phyloP scores from a whole-genome alignment of 768 basidiomycete species.

The Termitomyces sp. region DNA sequence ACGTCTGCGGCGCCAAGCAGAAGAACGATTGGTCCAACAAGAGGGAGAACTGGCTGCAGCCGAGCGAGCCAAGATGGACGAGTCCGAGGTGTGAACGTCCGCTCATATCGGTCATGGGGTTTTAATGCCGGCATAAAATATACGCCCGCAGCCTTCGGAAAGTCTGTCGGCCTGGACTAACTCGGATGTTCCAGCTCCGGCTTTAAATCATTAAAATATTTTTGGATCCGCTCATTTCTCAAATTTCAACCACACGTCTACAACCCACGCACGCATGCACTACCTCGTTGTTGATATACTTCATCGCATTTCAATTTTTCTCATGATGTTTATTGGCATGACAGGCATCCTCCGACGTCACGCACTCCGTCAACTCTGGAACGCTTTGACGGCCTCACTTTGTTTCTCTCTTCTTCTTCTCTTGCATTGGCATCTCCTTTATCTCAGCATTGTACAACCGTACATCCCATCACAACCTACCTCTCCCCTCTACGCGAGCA shows the following conservation, averaged over 20 bases:
- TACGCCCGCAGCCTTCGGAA: not conserved
- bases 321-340: not conserved
- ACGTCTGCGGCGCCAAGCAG: slow-evolving; percentile 32
- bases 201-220: slow-evolving; percentile 1
- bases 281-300: slow-evolving; percentile 3
- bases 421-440: slow-evolving; percentile 10
- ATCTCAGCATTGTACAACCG: slow-evolving; percentile 14
- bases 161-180: slow-evolving; percentile 4
- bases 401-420: not conserved
- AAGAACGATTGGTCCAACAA: slow-evolving; percentile 21
- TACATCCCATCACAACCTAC: slow-evolving; percentile 6
- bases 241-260: slow-evolving; percentile 1
- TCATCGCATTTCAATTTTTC: slow-evolving; percentile 2
- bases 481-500: not conserved
- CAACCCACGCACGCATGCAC: slow-evolving; percentile 6
- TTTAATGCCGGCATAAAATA: not conserved
- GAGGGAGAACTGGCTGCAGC: slow-evolving; percentile 8
- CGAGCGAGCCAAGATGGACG: slow-evolving; percentile 5
- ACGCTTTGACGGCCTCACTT: not conserved
- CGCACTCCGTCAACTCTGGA: not conserved
- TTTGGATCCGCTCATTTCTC: slow-evolving; percentile 7
- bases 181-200: not conserved
- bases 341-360: slow-evolving; percentile 2
- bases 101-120: not conserved
- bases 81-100: slow-evolving; percentile 10